Percentiles rank a stretch among this genome's conserved stretches.
Evolutionary conservation across 768 basidiomycete species (phyloP).

Genomic region (Clitopilus passeckerianus): DNA sequence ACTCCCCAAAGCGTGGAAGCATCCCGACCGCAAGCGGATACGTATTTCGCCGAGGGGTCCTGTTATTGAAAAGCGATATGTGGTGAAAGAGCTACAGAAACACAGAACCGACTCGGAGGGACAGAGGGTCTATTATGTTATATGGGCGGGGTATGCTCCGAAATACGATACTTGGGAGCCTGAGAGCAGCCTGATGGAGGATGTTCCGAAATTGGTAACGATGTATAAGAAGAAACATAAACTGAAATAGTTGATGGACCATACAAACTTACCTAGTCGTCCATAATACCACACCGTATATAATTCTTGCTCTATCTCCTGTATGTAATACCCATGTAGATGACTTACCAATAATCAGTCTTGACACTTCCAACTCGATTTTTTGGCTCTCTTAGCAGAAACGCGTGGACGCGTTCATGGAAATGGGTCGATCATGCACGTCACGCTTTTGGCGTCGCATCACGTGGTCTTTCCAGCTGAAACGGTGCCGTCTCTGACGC

Average conservation of each 20-base stretch:
- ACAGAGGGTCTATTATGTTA: constrained; percentile 37
- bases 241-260: background rate
- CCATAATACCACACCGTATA: background rate
- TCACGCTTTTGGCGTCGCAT: background rate
- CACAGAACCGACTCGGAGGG: constrained; percentile 31
- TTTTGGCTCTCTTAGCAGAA: too few species aligned
- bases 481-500: background rate
- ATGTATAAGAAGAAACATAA: constrained; percentile 26
- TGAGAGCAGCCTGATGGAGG: constrained; percentile 35
- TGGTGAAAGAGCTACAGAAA: constrained; percentile 26
- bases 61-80: constrained; percentile 40
- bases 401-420: too few species aligned
- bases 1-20: constrained; percentile 54
- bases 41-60: constrained; percentile 35
- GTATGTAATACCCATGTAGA: too few species aligned
- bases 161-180: constrained; percentile 58
- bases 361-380: too few species aligned
- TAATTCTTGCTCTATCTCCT: background rate
- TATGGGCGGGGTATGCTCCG: constrained; percentile 51
- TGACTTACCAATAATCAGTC: too few species aligned
- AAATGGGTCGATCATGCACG: background rate
- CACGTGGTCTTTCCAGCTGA: background rate
- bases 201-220: constrained; percentile 40
- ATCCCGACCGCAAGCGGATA: constrained; percentile 33
- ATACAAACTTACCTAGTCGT: background rate